Evolutionary conservation across 495 filamentous ascomycete species (phyloP), one percentile per base, ranked within the genome.

Genomic region (Penicillium cosmopolitanum): DNA sequence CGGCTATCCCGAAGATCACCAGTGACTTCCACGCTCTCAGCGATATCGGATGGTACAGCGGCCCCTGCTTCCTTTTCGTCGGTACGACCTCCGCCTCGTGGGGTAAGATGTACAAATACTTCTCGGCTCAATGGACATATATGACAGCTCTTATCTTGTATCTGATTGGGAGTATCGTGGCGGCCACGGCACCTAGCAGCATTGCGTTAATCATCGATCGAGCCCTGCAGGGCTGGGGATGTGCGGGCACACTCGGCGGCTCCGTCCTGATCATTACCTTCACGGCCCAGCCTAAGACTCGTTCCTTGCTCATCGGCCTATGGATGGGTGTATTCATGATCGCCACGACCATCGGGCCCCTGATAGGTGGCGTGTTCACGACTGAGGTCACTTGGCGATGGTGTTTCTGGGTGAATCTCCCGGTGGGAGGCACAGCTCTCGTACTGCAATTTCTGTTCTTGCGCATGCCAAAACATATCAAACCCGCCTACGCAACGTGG

Each of bases 1-100:
- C 87, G 3, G 88, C 88, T 13, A 89, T 91, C 58, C 89, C 89
- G 8, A 79, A 79, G 35, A 91, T 92, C 60, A 90, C 89, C 0
- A 82, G 88, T 65, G 71, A 87, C 31, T 91, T 92, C 68, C 73
- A 88, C 28, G 80, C 83, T 40, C 68, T 92, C 2, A 71, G 77
- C 35, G 84, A 90, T 52, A 82, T 91, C 2, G 85, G 85, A 40
- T 91, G 89, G 74, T 87, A 87, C 69, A 82, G 77, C 15, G 80
- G 79, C 16, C 80, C 87, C 36, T 92, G 87, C 68, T 81, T 93
- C 56, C 82, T 93, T 65, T 87, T 85, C 80, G 76, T 50, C 35
- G 62, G 50, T 28, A 76, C 78, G 3, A 79, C 84, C 52, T 83
- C 86, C 68, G 78, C 84, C 3, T 58, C 66, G 2, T 85, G 64